Evolutionary conservation across 1,284 basidiomycete species (phyloP).

Genomic region (Moesziomyces antarcticus): DNA sequence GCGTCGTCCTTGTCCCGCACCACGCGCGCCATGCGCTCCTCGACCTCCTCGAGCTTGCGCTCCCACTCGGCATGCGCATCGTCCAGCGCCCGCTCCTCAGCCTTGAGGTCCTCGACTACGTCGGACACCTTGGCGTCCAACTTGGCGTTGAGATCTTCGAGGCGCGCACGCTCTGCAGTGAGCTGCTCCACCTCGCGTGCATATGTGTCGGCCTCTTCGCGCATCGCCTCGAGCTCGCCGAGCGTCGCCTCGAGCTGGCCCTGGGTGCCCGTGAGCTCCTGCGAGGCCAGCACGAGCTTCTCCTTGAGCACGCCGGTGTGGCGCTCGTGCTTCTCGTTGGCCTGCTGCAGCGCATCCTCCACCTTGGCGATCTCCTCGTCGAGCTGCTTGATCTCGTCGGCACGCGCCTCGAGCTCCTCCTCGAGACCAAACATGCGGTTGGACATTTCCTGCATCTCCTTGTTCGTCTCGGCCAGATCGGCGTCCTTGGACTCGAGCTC

Average conservation of each 20-base stretch:
- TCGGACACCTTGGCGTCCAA: constrained; percentile 64
- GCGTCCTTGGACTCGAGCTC: constrained; percentile 56
- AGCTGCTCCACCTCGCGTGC: constrained; percentile 48
- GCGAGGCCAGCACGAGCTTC: constrained; percentile 29
- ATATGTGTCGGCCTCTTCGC: constrained; percentile 48
- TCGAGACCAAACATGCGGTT: constrained; percentile 51
- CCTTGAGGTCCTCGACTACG: constrained; percentile 68
- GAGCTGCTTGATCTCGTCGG: constrained; percentile 71
- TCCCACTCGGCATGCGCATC: constrained; percentile 68
- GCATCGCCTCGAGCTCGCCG: constrained; percentile 49
- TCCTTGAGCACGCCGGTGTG: constrained; percentile 49
- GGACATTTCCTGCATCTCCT: constrained; percentile 73
- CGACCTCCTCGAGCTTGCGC: constrained; percentile 64
- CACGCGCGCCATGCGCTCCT: constrained; percentile 51
- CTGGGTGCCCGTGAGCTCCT: constrained; percentile 37
- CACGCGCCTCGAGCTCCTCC: constrained; percentile 47
- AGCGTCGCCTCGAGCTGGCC: constrained; percentile 40
- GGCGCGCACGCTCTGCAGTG: constrained; percentile 28
- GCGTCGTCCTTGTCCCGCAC: constrained; percentile 59
- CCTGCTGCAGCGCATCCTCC: constrained; percentile 75
- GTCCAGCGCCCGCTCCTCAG: constrained; percentile 69
- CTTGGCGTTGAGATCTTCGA: constrained; percentile 55
- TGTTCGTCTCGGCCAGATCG: constrained; percentile 70
- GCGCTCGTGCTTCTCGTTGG: constrained; percentile 55
- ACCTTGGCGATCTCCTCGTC: constrained; percentile 75